These are phyloP conservation scores for Macrophomina phaseolina DNA, from an alignment of 2,329 filamentous ascomycete genomes.

Conservation along the genomic window DNA sequence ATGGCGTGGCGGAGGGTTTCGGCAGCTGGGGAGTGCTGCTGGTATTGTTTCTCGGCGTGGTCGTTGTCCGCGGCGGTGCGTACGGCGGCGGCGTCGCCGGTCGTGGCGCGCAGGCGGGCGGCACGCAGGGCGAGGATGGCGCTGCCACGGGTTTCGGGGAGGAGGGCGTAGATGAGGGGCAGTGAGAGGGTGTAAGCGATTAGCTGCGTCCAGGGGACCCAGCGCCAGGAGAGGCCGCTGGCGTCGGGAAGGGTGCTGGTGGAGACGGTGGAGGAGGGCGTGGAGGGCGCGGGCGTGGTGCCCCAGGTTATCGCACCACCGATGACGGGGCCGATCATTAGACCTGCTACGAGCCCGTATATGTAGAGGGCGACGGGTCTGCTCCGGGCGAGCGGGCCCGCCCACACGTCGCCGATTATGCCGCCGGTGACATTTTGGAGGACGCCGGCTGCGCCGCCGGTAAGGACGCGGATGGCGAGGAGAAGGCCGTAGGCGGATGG, in stretches of 20 bases:
- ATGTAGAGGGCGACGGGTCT: slow-evolving; percentile 51
- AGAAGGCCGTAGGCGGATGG: slow-evolving; percentile 51
- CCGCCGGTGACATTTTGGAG: slow-evolving; percentile 48
- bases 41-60: neutral
- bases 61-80: slow-evolving; percentile 30
- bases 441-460: slow-evolving; percentile 51
- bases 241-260: neutral
- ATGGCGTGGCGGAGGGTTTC: slow-evolving; percentile 29
- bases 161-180: slow-evolving; percentile 45
- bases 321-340: slow-evolving; percentile 43
- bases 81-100: slow-evolving; percentile 36
- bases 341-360: slow-evolving; percentile 40
- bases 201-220: slow-evolving; percentile 47
- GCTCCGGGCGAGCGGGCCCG: slow-evolving; percentile 46
- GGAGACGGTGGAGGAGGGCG: slow-evolving; percentile 29
- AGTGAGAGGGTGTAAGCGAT: slow-evolving; percentile 49
- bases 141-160: slow-evolving; percentile 54
- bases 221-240: slow-evolving; percentile 7
- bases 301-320: slow-evolving; percentile 34
- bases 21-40: neutral
- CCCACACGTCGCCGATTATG: slow-evolving; percentile 46
- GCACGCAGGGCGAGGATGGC: slow-evolving; percentile 46
- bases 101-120: slow-evolving; percentile 32
- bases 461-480: slow-evolving; percentile 51
- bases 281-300: slow-evolving; percentile 27